Percentiles rank a stretch among this genome's conserved stretches.
Conservation (phyloP, 2,329 filamentous ascomycete genomes). For the Phoma sp. region DNA sequence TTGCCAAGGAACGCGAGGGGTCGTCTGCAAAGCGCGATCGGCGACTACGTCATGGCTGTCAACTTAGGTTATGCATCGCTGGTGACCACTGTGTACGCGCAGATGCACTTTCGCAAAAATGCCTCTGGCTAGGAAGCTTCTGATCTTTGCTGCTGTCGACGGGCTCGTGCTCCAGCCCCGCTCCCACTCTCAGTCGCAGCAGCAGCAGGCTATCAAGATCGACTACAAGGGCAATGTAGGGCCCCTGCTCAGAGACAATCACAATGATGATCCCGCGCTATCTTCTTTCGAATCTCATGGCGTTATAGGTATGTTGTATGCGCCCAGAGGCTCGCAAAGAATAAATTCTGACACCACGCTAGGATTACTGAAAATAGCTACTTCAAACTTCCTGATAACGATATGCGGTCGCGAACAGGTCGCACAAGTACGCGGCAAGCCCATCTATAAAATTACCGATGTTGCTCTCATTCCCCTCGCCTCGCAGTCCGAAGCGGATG, state of each 20-base stretch:
- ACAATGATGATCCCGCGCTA: constrained; percentile 46
- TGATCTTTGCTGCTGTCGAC: constrained; percentile 81
- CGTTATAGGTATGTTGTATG: constrained; percentile 59
- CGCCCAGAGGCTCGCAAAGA: neutral
- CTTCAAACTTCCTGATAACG: constrained; percentile 80
- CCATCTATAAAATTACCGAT: constrained; percentile 86
- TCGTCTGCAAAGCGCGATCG: neutral
- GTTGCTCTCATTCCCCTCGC: constrained; percentile 88
- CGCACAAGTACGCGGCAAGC: constrained; percentile 80
- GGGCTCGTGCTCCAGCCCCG: constrained; percentile 77
- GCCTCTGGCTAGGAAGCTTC: constrained; percentile 80
- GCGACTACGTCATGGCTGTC: neutral
- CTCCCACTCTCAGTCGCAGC: constrained; percentile 59
- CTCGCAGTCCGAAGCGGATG: constrained; percentile 74
- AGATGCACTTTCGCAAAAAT: constrained; percentile 53
- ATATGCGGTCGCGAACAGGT: constrained; percentile 88
- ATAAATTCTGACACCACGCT: neutral
- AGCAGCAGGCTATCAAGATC: constrained; percentile 68
- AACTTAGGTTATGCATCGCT: neutral
- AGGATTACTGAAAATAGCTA: constrained; percentile 87
- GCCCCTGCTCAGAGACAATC: constrained; percentile 51
- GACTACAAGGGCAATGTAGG: constrained; percentile 69
- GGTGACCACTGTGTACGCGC: neutral
- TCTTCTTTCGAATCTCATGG: constrained; percentile 55
- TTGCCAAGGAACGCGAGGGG: neutral